These are phyloP conservation scores for Alternaria solani DNA, from an alignment of 2,329 filamentous ascomycete genomes.

Conservation along the genomic window DNA sequence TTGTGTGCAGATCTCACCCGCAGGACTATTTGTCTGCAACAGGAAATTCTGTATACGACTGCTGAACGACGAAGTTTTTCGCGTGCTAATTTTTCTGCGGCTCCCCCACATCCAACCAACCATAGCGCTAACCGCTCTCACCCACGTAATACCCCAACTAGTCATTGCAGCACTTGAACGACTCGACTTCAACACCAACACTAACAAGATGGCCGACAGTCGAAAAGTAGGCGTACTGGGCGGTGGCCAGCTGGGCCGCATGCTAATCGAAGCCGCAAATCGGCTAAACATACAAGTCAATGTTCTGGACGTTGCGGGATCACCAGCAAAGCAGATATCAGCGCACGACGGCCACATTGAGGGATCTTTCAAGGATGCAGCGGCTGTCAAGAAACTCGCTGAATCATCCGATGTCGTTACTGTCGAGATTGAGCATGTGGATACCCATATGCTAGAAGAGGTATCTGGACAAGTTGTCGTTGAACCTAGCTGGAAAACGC, in stretches of 20 bases:
- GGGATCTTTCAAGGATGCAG: constrained; percentile 86
- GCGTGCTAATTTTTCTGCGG: constrained; percentile 34
- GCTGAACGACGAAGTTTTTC: constrained; percentile 16
- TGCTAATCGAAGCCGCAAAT: constrained; percentile 90
- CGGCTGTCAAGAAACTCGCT: constrained; percentile 82
- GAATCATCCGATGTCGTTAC: constrained; percentile 80
- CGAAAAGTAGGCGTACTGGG: constrained; percentile 49
- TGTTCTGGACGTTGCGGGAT: constrained; percentile 77
- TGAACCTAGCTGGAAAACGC: constrained; percentile 83
- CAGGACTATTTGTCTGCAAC: constrained; percentile 8
- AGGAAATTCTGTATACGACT: constrained; percentile 1
- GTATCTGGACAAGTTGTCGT: constrained; percentile 72
- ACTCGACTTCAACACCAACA: constrained; percentile 13
- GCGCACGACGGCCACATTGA: constrained; percentile 76
- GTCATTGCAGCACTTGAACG: constrained; percentile 26
- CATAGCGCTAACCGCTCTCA: constrained; percentile 23
- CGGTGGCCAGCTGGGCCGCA: constrained; percentile 76
- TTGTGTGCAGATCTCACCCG: not conserved
- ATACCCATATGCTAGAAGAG: constrained; percentile 88
- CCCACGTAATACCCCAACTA: constrained; percentile 27
- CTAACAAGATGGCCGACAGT: constrained; percentile 38
- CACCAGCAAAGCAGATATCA: constrained; percentile 87
- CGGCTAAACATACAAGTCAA: constrained; percentile 79
- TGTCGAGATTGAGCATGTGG: constrained; percentile 94
- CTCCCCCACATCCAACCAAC: constrained; percentile 34